phyloP scores from a whole-genome alignment of 768 basidiomycete species.

The Suillus americanus region DNA sequence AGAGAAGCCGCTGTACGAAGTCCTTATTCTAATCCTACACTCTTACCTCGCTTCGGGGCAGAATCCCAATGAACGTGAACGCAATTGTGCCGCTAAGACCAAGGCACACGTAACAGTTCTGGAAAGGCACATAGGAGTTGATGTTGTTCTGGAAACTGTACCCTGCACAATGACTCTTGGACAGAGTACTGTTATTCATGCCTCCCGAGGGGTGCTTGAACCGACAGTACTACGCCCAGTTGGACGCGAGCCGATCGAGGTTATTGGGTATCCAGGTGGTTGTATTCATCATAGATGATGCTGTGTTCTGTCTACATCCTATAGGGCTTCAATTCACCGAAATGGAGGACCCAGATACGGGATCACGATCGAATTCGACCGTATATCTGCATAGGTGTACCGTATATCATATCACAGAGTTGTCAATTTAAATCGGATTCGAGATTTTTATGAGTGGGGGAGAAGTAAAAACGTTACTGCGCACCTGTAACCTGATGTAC shows the following conservation, averaged over 20 bases:
- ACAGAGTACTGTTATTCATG: constrained; percentile 38
- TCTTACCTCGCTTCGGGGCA: neutral
- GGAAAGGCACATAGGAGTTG: constrained; percentile 55
- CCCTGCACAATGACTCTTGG: constrained; percentile 38
- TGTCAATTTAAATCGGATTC: neutral
- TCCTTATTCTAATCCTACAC: neutral
- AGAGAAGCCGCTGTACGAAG: neutral
- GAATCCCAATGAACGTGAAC: constrained; percentile 48
- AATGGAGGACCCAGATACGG: too few species aligned
- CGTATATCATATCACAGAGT: neutral
- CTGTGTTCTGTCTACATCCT: constrained; percentile 46
- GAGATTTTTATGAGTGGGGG: neutral
- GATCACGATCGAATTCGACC: too few species aligned
- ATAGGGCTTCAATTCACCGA: too few species aligned
- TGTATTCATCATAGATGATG: constrained; percentile 49
- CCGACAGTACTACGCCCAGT: constrained; percentile 62
- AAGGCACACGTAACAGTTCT: constrained; percentile 48
- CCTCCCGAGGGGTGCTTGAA: constrained; percentile 53
- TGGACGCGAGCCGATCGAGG: constrained; percentile 43
- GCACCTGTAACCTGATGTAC: neutral
- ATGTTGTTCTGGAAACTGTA: constrained; percentile 53
- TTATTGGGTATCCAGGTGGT: constrained; percentile 55
- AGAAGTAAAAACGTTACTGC: neutral
- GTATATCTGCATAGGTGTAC: neutral
- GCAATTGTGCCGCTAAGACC: constrained; percentile 57